Conservation (phyloP, 1,139 yeast genomes). For the Chernovozyma sophiae-reginae region DNA sequence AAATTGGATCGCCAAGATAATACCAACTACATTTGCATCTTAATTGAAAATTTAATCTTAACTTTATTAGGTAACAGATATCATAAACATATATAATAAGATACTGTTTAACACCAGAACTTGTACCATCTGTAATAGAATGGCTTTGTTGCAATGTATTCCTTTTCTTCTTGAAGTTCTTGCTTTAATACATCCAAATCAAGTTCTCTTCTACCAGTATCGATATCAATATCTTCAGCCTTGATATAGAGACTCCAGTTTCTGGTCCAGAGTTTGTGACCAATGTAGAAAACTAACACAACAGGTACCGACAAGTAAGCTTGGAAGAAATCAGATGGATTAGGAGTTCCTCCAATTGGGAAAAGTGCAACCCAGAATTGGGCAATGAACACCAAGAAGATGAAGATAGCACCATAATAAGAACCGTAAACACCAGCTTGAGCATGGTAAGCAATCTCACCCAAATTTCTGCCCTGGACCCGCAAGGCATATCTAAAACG, state of each 20-base stretch:
- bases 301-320: conserved; percentile 63
- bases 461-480: conserved; percentile 57
- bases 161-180: conserved; percentile 62
- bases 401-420: conserved; percentile 55
- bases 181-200: conserved; percentile 63
- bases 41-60: too few relatives aligned
- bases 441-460: conserved; percentile 67
- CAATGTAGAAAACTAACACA: conserved; percentile 50
- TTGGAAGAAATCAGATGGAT: conserved; percentile 56
- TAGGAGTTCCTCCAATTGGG: conserved; percentile 58
- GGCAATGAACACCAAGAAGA: conserved; percentile 63
- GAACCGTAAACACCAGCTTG: conserved; percentile 73
- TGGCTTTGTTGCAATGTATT: conserved; percentile 47
- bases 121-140: conserved; percentile 47
- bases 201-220: conserved; percentile 65
- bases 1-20: too few relatives aligned
- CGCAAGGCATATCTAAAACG: conserved; percentile 75
- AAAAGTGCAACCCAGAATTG: conserved; percentile 78
- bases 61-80: too few relatives aligned
- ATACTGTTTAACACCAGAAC: conserved; percentile 55
- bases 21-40: too few relatives aligned
- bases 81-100: background rate
- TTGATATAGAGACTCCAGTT: conserved; percentile 47
- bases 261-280: conserved; percentile 54
- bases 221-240: conserved; percentile 57